Evolutionary conservation across 2,329 filamentous ascomycete species (phyloP).

Genomic region (Scedosporium aurantiacum): DNA sequence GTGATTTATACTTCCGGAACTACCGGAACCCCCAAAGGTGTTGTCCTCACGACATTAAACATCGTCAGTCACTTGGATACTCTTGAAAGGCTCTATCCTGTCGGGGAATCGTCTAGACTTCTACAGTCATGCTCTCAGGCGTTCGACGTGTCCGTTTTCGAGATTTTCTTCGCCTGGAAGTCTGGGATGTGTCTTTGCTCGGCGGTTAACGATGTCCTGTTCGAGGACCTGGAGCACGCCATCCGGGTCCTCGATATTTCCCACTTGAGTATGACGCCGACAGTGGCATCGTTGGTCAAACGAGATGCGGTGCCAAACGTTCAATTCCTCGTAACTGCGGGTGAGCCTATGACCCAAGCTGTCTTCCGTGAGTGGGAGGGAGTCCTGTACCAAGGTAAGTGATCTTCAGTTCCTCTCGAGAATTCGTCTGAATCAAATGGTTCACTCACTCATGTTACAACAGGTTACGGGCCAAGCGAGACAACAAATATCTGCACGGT

Average conservation of each 20-base stretch:
- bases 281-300: conserved; percentile 65
- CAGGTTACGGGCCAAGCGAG: conserved; percentile 70
- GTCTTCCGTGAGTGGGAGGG: conserved; percentile 60
- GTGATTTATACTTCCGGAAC: conserved; percentile 77
- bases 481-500: conserved; percentile 82
- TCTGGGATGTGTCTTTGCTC: conserved; percentile 70
- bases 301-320: conserved; percentile 60
- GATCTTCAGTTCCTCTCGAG: not conserved
- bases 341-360: conserved; percentile 64
- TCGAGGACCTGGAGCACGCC: conserved; percentile 57
- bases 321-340: conserved; percentile 67
- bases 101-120: conserved; percentile 39
- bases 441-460: not conserved
- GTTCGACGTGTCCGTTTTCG: conserved; percentile 82
- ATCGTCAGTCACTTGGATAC: conserved; percentile 64
- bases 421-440: conserved; percentile 2
- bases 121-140: conserved; percentile 76
- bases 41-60: conserved; percentile 66
- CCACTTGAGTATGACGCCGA: conserved; percentile 77
- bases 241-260: conserved; percentile 57
- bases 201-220: conserved; percentile 61
- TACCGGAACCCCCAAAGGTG: conserved; percentile 70
- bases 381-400: conserved; percentile 57
- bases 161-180: conserved; percentile 79
- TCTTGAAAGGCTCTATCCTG: conserved; percentile 56